Conservation (phyloP, 2,329 filamentous ascomycete species). For the Ophiostoma ulmi region DNA sequence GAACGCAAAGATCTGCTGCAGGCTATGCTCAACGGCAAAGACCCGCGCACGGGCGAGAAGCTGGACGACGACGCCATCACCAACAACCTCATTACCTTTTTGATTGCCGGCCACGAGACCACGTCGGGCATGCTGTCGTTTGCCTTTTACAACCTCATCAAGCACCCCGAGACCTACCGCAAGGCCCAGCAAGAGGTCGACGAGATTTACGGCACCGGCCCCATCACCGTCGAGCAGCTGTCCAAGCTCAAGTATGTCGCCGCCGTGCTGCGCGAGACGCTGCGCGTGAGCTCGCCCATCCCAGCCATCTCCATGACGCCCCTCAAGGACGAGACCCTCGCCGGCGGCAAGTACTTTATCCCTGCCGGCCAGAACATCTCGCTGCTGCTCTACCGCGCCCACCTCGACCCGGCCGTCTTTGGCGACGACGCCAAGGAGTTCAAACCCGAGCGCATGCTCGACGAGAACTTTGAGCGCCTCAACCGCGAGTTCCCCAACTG, state of each 20-base stretch:
- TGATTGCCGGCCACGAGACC: conserved; percentile 46
- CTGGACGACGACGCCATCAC: conserved; percentile 59
- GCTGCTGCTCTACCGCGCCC: conserved; percentile 44
- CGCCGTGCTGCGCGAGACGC: conserved; percentile 50
- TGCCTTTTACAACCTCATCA: conserved; percentile 46
- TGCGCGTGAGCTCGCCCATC: conserved; percentile 39
- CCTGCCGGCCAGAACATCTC: conserved; percentile 42
- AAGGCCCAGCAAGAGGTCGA: conserved; percentile 52
- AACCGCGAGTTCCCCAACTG: conserved; percentile 33
- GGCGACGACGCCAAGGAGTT: conserved; percentile 54
- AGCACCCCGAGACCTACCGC: conserved; percentile 42
- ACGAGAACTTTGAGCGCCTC: conserved; percentile 43
- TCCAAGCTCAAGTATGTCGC: conserved; percentile 43
- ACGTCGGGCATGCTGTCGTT: conserved; percentile 50
- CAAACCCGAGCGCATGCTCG: conserved; percentile 57
- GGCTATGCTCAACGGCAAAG: conserved; percentile 63
- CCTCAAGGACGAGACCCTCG: conserved; percentile 41
- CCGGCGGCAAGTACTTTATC: conserved; percentile 50
- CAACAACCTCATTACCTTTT: conserved; percentile 61
- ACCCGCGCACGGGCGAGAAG: conserved; percentile 62
- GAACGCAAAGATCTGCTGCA: conserved; percentile 62
- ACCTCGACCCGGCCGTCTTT: conserved; percentile 52
- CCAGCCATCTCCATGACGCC: conserved; percentile 24
- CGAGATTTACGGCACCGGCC: conserved; percentile 41
- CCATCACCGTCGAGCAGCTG: conserved; percentile 47